phyloP scores from a whole-genome alignment of 1,284 basidiomycete genomes.

The Apiotrichum gamsii region DNA sequence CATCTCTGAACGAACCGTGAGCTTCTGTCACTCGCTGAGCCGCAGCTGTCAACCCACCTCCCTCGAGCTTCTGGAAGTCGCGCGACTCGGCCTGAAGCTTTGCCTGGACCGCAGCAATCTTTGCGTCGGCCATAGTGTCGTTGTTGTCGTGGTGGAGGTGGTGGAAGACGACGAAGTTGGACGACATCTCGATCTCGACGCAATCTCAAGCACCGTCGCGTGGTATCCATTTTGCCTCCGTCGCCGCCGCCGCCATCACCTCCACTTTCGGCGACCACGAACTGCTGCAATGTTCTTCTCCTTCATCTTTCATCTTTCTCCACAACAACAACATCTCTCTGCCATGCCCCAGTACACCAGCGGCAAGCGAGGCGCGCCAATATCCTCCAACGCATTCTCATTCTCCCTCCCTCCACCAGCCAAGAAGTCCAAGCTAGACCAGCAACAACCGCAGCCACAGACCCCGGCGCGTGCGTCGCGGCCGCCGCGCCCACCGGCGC shows the following conservation, averaged over 20 bases:
- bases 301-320: no score
- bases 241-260: conserved; percentile 8
- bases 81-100: conserved; percentile 58
- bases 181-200: no score
- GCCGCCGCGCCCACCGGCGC: neutral
- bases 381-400: conserved; percentile 25
- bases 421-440: conserved; percentile 18
- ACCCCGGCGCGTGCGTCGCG: no score
- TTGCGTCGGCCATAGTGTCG: conserved; percentile 27
- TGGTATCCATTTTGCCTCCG: conserved; percentile 3
- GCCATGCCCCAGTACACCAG: neutral
- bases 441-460: neutral
- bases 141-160: neutral
- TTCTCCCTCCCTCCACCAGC: conserved; percentile 20
- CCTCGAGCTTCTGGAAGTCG: conserved; percentile 74
- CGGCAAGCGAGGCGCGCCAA: conserved; percentile 22
- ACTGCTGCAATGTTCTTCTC: no score
- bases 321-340: neutral
- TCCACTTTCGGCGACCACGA: conserved; percentile 6
- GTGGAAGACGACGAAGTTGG: no score
- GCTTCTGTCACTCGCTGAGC: neutral
- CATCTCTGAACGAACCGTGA: conserved; percentile 52
- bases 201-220: neutral
- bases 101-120: conserved; percentile 34
- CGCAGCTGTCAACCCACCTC: conserved; percentile 35